These are phyloP conservation scores for Leishmania braziliensis DNA, from an alignment of 208 protist genomes.

Conservation along the genomic window DNA sequence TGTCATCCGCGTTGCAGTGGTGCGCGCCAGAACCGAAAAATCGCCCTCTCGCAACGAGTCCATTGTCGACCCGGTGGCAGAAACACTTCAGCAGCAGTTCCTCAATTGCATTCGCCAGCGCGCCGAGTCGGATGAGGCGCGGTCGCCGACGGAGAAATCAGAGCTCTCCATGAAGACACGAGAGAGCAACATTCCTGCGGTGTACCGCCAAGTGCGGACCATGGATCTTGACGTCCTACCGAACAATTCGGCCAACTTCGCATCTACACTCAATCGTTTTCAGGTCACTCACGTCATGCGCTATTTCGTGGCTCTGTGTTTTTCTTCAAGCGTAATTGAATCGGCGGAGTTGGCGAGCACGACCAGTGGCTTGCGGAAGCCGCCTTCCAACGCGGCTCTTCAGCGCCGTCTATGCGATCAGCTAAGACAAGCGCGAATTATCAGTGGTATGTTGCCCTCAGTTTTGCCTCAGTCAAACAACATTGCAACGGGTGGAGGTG, in stretches of 20 bases:
- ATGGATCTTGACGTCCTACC: conserved; percentile 23
- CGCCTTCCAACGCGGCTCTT: conserved; percentile 12
- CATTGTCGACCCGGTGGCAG: conserved; percentile 1
- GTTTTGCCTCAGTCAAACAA: conserved; percentile 15
- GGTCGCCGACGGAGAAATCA: conserved; percentile 17
- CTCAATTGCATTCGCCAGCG: conserved; percentile 24
- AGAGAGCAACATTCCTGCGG: conserved; percentile 10
- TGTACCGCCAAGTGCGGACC: conserved; percentile 26
- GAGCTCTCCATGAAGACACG: conserved; percentile 21
- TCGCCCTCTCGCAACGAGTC: conserved; percentile 8
- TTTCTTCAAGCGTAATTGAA: conserved; percentile 18
- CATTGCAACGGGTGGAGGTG: not conserved
- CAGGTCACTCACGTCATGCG: conserved; percentile 31
- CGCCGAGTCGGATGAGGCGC: conserved; percentile 14
- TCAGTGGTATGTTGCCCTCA: conserved; percentile 18
- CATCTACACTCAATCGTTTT: conserved; percentile 29
- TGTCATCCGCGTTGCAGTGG: conserved; percentile 29
- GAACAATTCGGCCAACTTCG: conserved; percentile 16
- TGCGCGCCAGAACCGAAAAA: conserved; percentile 1
- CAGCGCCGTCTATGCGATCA: conserved; percentile 28
- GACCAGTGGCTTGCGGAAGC: conserved; percentile 2
- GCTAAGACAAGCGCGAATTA: conserved; percentile 19
- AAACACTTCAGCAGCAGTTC: conserved; percentile 30
- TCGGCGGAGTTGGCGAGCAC: conserved; percentile 12
- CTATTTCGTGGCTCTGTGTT: conserved; percentile 32